These are phyloP conservation scores for Sporothrix variecibatus DNA, from an alignment of 2,329 filamentous ascomycete species.

Conservation along the genomic window DNA sequence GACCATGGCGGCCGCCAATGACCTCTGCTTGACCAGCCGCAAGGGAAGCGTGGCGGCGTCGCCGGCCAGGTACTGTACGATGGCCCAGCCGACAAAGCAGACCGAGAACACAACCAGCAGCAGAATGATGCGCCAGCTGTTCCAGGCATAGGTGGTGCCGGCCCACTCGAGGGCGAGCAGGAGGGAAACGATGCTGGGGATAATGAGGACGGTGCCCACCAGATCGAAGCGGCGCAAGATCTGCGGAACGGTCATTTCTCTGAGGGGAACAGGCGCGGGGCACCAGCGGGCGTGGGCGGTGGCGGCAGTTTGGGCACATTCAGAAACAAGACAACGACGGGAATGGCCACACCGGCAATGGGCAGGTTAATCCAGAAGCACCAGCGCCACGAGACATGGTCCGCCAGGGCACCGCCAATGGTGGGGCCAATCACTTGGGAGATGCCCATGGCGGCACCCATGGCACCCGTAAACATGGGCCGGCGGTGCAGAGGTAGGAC, in stretches of 20 bases:
- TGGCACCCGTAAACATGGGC: conserved; percentile 24
- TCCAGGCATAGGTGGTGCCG: conserved; percentile 45
- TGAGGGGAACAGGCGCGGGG: background rate
- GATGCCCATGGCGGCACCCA: conserved; percentile 24
- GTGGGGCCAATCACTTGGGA: conserved; percentile 25
- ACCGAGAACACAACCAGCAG: conserved; percentile 43
- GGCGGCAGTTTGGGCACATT: conserved; percentile 31
- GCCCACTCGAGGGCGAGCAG: conserved; percentile 53
- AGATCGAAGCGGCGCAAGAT: conserved; percentile 24
- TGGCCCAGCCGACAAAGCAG: conserved; percentile 39
- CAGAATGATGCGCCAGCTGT: conserved; percentile 41
- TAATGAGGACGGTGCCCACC: conserved; percentile 24
- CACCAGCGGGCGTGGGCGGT: background rate
- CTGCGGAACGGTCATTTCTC: background rate
- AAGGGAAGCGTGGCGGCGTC: conserved; percentile 47
- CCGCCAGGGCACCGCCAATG: conserved; percentile 26
- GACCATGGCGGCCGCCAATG: conserved; percentile 25
- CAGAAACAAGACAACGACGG: conserved; percentile 36
- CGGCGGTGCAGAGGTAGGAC: conserved; percentile 26
- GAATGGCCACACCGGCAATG: conserved; percentile 26
- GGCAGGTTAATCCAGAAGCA: conserved; percentile 31
- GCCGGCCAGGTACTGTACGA: conserved; percentile 41
- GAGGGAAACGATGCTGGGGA: conserved; percentile 45
- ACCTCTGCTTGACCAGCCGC: conserved; percentile 44
- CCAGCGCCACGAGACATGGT: conserved; percentile 28